These are phyloP conservation scores for Didymella glomerata DNA, from an alignment of 2,329 filamentous ascomycete species.

Conservation along the genomic window DNA sequence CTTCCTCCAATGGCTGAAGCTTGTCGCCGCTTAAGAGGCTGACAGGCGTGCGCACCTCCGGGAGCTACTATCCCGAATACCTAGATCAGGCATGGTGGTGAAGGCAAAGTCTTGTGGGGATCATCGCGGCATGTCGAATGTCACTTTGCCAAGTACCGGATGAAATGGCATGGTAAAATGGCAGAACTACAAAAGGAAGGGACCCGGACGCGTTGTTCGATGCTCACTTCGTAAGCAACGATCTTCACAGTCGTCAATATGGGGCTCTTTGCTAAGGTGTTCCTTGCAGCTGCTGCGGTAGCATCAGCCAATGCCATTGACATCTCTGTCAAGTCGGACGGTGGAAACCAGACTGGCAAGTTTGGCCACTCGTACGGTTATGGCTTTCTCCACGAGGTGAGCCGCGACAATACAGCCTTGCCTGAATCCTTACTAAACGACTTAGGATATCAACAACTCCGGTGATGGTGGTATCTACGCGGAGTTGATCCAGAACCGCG, in stretches of 20 bases:
- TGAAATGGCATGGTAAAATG: constrained; percentile 9
- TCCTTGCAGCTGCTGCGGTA: constrained; percentile 35
- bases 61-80: constrained; percentile 17
- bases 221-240: constrained; percentile 20
- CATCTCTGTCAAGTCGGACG: constrained; percentile 37
- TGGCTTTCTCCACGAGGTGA: constrained; percentile 45
- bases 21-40: constrained; percentile 11
- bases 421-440: constrained; percentile 4
- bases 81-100: constrained; percentile 14
- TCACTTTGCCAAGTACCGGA: constrained; percentile 14
- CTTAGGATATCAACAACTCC: constrained; percentile 66
- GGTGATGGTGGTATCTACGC: constrained; percentile 78
- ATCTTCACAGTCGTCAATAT: constrained; percentile 30
- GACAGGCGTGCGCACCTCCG: constrained; percentile 8
- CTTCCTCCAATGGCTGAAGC: constrained; percentile 37
- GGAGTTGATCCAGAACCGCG: constrained; percentile 74
- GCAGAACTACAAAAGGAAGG: constrained; percentile 15
- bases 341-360: constrained; percentile 42
- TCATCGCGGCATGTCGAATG: constrained; percentile 16
- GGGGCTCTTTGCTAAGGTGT: constrained; percentile 28
- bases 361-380: constrained; percentile 43
- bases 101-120: constrained; percentile 14
- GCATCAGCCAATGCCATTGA: constrained; percentile 37
- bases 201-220: constrained; percentile 5
- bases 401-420: background rate